Conservation (phyloP, 495 filamentous ascomycete genomes). For the Staphylotrichum tortipilum region DNA sequence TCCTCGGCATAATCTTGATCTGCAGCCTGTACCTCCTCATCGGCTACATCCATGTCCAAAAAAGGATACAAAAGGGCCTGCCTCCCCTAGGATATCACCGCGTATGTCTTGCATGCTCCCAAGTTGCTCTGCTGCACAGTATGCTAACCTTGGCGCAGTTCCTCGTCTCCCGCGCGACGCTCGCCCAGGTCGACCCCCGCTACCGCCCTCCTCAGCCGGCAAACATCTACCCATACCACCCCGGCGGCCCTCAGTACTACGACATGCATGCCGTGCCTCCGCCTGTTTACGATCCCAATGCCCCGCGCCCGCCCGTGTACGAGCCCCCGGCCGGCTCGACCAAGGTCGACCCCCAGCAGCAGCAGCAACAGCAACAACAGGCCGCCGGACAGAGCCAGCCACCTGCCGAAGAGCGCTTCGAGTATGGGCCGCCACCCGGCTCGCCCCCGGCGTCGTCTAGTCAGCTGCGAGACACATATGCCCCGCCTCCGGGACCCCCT, state of each 20-base stretch:
- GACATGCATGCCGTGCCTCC: constrained; percentile 52
- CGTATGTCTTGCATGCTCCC: constrained; percentile 39
- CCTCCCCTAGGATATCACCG: constrained; percentile 59
- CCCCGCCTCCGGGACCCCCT: constrained; percentile 26
- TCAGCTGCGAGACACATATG: constrained; percentile 17
- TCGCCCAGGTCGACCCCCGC: constrained; percentile 46
- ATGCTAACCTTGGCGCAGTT: constrained; percentile 34
- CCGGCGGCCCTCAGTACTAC: constrained; percentile 27
- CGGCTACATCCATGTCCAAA: constrained; percentile 59
- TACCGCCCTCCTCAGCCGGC: constrained; percentile 35
- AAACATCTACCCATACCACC: constrained; percentile 21
- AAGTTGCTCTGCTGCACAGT: neutral
- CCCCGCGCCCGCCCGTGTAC: constrained; percentile 46
- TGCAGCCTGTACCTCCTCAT: constrained; percentile 47
- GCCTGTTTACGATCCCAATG: constrained; percentile 41
- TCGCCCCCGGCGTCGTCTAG: constrained; percentile 27
- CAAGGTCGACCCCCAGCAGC: constrained; percentile 52
- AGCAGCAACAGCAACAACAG: constrained; percentile 35
- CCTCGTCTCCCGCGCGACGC: constrained; percentile 49
- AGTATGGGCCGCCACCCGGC: constrained; percentile 38
- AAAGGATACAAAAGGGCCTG: constrained; percentile 51
- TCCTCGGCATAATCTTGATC: constrained; percentile 46
- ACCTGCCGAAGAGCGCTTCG: constrained; percentile 10
- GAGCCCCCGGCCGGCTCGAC: constrained; percentile 43
- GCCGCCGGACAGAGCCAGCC: constrained; percentile 18